These are phyloP conservation scores for Solanum chilense DNA, from an alignment of 257 asterid species.

Conservation along the genomic window DNA sequence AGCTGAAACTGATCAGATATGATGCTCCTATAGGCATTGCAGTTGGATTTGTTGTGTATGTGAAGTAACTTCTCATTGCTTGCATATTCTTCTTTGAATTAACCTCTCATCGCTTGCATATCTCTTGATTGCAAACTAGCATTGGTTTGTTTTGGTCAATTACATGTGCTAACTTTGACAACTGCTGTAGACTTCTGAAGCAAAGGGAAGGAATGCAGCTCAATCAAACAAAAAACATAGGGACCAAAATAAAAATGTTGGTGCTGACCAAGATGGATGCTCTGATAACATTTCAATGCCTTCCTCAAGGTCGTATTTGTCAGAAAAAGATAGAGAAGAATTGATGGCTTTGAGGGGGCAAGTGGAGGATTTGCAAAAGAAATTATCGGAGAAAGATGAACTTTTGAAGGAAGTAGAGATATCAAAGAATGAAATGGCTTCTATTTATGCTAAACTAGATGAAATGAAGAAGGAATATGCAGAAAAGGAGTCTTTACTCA, in stretches of 20 bases:
- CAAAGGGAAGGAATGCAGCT: slow-evolving; percentile 40
- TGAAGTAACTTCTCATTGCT: background rate
- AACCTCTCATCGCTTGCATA: background rate
- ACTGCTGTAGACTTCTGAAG: slow-evolving; percentile 42
- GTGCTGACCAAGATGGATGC: slow-evolving; percentile 28
- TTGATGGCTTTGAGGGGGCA: slow-evolving; percentile 52
- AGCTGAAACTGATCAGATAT: background rate
- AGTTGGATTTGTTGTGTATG: background rate
- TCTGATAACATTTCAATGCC: slow-evolving; percentile 36
- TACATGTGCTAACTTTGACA: slow-evolving; percentile 8
- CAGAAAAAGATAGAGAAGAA: slow-evolving; percentile 79
- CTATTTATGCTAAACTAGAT: slow-evolving; percentile 30
- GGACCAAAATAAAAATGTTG: slow-evolving; percentile 29
- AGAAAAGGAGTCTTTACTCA: slow-evolving; percentile 57
- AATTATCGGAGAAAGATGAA: slow-evolving; percentile 73
- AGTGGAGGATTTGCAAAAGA: slow-evolving; percentile 59
- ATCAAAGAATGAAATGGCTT: slow-evolving; percentile 48
- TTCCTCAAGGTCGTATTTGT: slow-evolving; percentile 41
- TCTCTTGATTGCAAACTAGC: background rate
- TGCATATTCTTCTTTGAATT: background rate
- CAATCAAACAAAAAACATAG: slow-evolving; percentile 40
- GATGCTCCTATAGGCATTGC: background rate
- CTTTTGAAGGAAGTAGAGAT: slow-evolving; percentile 57
- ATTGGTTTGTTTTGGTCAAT: background rate
- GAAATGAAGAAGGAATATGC: slow-evolving; percentile 47